A percentile compares a stretch with the other conserved stretches of the same genome.
These are phyloP conservation scores for Persicaria maculosa DNA, from an alignment of 148 eudicot genomes.

Conservation along the genomic window DNA sequence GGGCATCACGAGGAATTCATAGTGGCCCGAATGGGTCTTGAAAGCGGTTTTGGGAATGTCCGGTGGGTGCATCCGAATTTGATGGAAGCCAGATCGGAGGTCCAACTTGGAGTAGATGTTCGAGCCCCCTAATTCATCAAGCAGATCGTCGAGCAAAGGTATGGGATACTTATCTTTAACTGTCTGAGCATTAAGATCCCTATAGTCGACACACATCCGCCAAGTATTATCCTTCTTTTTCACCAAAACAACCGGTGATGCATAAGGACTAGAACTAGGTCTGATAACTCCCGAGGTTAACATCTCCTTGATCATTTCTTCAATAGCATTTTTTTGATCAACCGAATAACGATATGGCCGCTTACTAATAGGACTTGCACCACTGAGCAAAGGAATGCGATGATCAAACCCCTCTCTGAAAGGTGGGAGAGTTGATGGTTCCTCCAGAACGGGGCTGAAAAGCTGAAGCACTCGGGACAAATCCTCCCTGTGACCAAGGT, in stretches of 20 bases:
- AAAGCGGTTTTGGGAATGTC: too few relatives aligned
- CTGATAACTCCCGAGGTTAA: neutral
- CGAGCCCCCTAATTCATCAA: slow-evolving; percentile 13
- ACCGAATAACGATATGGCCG: neutral
- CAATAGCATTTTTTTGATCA: neutral
- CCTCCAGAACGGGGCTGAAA: neutral
- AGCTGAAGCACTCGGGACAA: neutral
- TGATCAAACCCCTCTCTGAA: neutral
- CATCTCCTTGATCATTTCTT: neutral
- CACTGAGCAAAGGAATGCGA: neutral
- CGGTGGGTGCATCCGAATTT: too few relatives aligned
- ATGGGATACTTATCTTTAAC: slow-evolving; percentile 12
- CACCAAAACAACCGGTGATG: neutral
- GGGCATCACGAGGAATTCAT: too few relatives aligned
- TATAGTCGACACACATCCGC: neutral
- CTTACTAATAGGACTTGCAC: neutral
- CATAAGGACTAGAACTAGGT: neutral
- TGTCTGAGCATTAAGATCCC: neutral
- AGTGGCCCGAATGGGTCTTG: too few relatives aligned
- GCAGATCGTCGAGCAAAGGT: neutral
- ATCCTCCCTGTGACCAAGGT: neutral
- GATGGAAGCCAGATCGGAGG: neutral
- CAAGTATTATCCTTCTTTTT: neutral
- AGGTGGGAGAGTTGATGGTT: neutral
- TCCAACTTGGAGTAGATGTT: slow-evolving; percentile 7